Conservation (phyloP, 306 rosid species). For the Acacia melanoxylon region DNA sequence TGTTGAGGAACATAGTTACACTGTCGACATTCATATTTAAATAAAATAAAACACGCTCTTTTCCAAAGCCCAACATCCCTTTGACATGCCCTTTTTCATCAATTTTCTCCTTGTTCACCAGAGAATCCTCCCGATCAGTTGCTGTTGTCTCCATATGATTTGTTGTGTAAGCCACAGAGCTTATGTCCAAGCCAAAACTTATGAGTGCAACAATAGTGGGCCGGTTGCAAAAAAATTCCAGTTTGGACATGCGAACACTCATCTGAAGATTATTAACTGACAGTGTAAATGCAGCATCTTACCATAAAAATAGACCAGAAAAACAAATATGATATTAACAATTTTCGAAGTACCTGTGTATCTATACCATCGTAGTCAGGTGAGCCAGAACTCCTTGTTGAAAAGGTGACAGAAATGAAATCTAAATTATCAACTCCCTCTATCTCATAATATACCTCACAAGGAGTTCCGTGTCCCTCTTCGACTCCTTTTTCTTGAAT, state of each 20-base stretch:
- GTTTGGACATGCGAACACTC: slow-evolving; percentile 22
- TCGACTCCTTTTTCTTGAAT: slow-evolving; percentile 57
- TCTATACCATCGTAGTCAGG: slow-evolving; percentile 86
- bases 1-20: slow-evolving; percentile 86
- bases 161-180: background rate
- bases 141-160: background rate
- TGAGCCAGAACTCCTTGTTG: slow-evolving; percentile 39
- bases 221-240: slow-evolving; percentile 19
- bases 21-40: slow-evolving; percentile 88
- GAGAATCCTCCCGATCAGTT: slow-evolving; percentile 44
- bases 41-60: slow-evolving; percentile 80
- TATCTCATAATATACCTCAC: slow-evolving; percentile 73
- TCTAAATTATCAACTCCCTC: slow-evolving; percentile 53
- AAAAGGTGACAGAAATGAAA: slow-evolving; percentile 5
- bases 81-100: slow-evolving; percentile 73
- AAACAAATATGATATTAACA: slow-evolving; percentile 19
- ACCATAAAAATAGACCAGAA: slow-evolving; percentile 26
- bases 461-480: slow-evolving; percentile 50
- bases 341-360: slow-evolving; percentile 72
- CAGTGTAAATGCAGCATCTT: slow-evolving; percentile 29
- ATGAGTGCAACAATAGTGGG: slow-evolving; percentile 20
- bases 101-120: slow-evolving; percentile 55
- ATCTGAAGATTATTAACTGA: slow-evolving; percentile 45
- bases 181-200: slow-evolving; percentile 15
- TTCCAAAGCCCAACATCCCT: slow-evolving; percentile 88